Percentiles rank a stretch among this genome's conserved stretches.
These are phyloP conservation scores for Geranium brycei DNA, from an alignment of 345 rosid genomes.

Conservation along the genomic window DNA sequence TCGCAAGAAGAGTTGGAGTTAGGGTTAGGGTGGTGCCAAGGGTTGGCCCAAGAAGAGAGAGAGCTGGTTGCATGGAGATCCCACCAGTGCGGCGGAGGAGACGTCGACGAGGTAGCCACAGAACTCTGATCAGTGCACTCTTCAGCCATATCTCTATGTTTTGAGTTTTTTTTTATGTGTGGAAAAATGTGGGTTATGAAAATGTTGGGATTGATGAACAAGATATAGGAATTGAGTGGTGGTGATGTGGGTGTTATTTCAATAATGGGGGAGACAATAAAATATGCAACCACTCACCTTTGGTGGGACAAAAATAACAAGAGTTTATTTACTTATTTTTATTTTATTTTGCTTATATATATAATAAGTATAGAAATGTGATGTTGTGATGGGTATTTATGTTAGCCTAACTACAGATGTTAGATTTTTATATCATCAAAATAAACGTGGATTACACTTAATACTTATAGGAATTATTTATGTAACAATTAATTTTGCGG, in stretches of 20 bases:
- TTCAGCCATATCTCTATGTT: constrained; percentile 27
- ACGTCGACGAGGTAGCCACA: constrained; percentile 21
- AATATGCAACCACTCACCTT: constrained; percentile 54
- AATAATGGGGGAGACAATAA: constrained; percentile 34
- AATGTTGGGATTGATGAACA: constrained; percentile 23
- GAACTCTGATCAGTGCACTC: constrained; percentile 31
- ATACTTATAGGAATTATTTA: too few species aligned
- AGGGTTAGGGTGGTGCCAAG: constrained; percentile 31
- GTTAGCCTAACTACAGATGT: too few species aligned
- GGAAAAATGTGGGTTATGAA: constrained; percentile 8
- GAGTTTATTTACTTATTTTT: too few species aligned
- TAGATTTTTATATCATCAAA: too few species aligned
- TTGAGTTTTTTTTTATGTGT: background rate
- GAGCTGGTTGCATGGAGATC: constrained; percentile 45
- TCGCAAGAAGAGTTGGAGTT: constrained; percentile 42
- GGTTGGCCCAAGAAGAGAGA: constrained; percentile 28
- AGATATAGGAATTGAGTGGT: constrained; percentile 18
- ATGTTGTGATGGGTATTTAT: too few species aligned
- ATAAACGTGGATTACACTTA: too few species aligned
- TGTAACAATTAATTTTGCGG: too few species aligned
- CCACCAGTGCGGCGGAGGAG: constrained; percentile 38
- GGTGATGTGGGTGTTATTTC: constrained; percentile 26
- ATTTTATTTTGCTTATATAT: too few species aligned
- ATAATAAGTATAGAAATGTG: too few species aligned
- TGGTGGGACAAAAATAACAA: constrained; percentile 16